Conservation (phyloP, 495 filamentous ascomycete species). For the Penicillium cataractarum region DNA sequence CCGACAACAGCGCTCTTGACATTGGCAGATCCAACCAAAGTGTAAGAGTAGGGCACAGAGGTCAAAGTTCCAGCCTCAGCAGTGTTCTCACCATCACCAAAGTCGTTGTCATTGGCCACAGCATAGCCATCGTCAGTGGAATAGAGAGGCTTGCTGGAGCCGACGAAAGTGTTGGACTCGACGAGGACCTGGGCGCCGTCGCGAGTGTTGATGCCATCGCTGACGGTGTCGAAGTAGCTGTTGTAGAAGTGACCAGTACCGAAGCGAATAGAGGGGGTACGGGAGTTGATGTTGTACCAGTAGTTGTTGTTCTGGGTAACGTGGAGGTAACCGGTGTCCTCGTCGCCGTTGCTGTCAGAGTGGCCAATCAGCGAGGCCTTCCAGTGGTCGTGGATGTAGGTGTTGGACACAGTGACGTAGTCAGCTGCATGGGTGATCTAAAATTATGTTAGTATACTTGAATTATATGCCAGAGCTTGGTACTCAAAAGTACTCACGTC, state of each 20-base stretch:
- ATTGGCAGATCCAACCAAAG: slow-evolving; percentile 43
- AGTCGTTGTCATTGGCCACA: slow-evolving; percentile 57
- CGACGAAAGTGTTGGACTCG: slow-evolving; percentile 61
- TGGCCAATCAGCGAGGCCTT: slow-evolving; percentile 68
- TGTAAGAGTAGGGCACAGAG: slow-evolving; percentile 56
- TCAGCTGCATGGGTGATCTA: slow-evolving; percentile 52
- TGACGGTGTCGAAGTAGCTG: slow-evolving; percentile 50
- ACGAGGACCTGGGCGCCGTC: slow-evolving; percentile 66
- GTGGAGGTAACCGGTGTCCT: slow-evolving; percentile 57
- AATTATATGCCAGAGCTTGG: background rate
- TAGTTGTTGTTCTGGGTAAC: slow-evolving; percentile 67
- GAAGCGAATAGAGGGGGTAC: slow-evolving; percentile 63
- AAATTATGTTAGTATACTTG: background rate
- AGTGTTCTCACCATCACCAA: slow-evolving; percentile 51
- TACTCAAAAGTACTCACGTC: slow-evolving; percentile 46
- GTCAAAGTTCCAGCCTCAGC: slow-evolving; percentile 53
- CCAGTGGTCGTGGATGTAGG: slow-evolving; percentile 63
- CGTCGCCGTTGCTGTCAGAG: slow-evolving; percentile 44
- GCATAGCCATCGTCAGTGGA: slow-evolving; percentile 58
- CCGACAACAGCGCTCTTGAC: slow-evolving; percentile 51
- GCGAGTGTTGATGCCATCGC: slow-evolving; percentile 66
- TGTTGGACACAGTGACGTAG: slow-evolving; percentile 55
- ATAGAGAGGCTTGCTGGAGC: slow-evolving; percentile 53
- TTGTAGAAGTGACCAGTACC: slow-evolving; percentile 61
- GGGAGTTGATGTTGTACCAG: slow-evolving; percentile 64